Evolutionary conservation across 441 rosid genomes (phyloP).

Genomic region (Populus hybrid): DNA sequence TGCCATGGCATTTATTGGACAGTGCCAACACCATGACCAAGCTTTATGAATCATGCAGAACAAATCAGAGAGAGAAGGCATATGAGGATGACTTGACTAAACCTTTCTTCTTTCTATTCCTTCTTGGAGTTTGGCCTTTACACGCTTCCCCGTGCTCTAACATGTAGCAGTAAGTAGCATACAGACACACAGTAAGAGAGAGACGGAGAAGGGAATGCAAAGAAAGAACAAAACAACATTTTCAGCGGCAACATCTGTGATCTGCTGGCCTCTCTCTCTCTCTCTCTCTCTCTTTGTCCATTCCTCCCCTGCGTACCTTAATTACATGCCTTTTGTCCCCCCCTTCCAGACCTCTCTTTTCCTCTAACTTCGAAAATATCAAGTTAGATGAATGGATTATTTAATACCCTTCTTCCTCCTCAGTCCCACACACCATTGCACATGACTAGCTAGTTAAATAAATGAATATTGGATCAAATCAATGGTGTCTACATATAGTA

Average conservation of each 20-base stretch:
- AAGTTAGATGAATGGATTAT: not conserved
- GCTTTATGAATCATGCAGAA: not conserved
- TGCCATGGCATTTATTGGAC: constrained; percentile 44
- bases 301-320: constrained; percentile 10
- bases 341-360: not conserved
- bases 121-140: constrained; percentile 32
- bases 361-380: not conserved
- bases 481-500: not conserved
- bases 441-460: not conserved
- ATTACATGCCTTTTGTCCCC: constrained; percentile 49
- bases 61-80: not conserved
- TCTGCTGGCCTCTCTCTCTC: not conserved
- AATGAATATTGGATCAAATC: too few relatives aligned
- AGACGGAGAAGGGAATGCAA: not conserved
- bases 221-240: constrained; percentile 19
- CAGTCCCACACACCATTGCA: not conserved
- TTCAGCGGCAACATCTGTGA: constrained; percentile 12
- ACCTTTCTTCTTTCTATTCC: constrained; percentile 18
- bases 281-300: not conserved
- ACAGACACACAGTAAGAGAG: not conserved
- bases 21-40: constrained; percentile 44
- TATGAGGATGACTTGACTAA: constrained; percentile 34
- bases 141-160: constrained; percentile 29
- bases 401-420: not conserved
- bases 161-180: not conserved